Base-by-base conservation (phyloP, 2,329 filamentous ascomycete genomes). In the Phaeoacremonium minimum region DNA sequence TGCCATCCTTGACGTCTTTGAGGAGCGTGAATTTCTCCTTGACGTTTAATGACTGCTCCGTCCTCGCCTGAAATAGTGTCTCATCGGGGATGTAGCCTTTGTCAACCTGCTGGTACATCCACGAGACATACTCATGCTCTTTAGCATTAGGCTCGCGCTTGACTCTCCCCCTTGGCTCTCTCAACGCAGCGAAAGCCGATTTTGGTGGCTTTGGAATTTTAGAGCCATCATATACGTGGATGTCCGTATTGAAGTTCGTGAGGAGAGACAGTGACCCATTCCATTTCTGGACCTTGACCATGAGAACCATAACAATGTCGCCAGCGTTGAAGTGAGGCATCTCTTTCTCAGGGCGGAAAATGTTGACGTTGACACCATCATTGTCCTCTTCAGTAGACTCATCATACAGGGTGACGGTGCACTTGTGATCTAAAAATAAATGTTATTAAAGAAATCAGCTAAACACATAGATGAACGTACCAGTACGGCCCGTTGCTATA, bases 271-370 rank as follows among this genome's bases (percentile, higher is more conserved):
- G 26, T 1, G 38, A 13, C 6, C 44, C 50, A 37, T 48, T 36
- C 28, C 42, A 61, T n/a, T 32, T 38, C 52, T 77, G 73, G 20
- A 67, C 51, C 69, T 73, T 81, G 32, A 71, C 67, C n/a, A 57
- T 56, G 30, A 73, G 69, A 12, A 89, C 47, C 5, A 88, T 55
- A 5, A 88, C 61, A n/a, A 87, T 65, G 57, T 90, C 86, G 5
- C 75, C 73, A 4, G 64, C 56, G 3, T 62, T 55, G 16, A 69
- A 61, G 8, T 47, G 36, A 6, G 76, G 77, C 61, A 79, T 73
- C 2, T 67, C 52, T 1, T 67, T 47, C 32, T 69, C 37, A 2
- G 66, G 56, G 18, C 70, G 65, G 54, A 93, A 91, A 33, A 85
- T 75, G 42, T 70, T 73, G 38, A 89, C 65, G 48, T 42, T 48